Conservation (phyloP, 106 monocot genomes). For the Allium cepa region DNA sequence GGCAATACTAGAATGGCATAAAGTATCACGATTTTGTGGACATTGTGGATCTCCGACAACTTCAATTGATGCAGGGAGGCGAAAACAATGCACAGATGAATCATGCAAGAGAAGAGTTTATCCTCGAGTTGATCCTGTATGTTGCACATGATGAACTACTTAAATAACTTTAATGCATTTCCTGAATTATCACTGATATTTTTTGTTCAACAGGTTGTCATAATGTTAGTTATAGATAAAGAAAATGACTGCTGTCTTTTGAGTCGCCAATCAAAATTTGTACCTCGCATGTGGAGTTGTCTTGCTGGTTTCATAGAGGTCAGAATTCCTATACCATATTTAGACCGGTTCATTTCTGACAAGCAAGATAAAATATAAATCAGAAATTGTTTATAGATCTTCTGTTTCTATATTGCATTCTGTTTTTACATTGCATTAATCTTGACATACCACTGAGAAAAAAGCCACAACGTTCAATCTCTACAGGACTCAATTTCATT, state of each 20-base stretch:
- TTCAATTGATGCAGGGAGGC: conserved; percentile 60
- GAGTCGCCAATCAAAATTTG: conserved; percentile 91
- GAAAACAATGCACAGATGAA: conserved; percentile 75
- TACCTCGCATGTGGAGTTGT: conserved; percentile 98
- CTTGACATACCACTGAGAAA: no score
- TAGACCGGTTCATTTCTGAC: not conserved
- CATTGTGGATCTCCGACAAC: conserved; percentile 49
- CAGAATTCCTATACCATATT: not conserved
- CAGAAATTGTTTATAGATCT: no score
- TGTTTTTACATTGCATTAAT: no score
- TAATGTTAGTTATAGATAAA: conserved; percentile 94
- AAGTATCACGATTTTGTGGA: conserved; percentile 64
- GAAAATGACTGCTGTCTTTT: conserved; percentile 80
- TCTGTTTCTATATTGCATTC: no score
- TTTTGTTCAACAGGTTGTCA: conserved; percentile 64
- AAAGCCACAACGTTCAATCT: no score
- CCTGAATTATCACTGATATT: not conserved
- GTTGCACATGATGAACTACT: not conserved
- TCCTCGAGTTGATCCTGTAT: conserved; percentile 91
- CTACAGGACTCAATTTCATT: no score
- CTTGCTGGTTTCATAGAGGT: conserved; percentile 97
- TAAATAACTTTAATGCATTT: not conserved
- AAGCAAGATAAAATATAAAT: not conserved
- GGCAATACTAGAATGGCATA: conserved; percentile 82
- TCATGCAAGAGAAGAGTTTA: conserved; percentile 80